Percentiles rank a stretch among this genome's conserved stretches.
These are phyloP conservation scores for Solanum paucissectum DNA, from an alignment of 257 asterid genomes.

Conservation along the genomic window DNA sequence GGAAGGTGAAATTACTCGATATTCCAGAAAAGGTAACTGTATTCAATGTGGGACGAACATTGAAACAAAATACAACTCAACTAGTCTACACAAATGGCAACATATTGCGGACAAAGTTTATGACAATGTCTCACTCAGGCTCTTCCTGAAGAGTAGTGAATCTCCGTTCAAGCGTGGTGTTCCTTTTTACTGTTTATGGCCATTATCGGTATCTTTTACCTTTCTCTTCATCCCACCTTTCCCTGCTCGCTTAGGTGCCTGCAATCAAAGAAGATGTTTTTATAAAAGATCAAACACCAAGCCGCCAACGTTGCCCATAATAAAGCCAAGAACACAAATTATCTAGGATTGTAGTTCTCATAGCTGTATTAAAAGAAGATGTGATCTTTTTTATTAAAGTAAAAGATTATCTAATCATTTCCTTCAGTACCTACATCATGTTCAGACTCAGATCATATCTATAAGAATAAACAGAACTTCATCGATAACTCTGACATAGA, in stretches of 20 bases:
- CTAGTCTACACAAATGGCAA: background rate
- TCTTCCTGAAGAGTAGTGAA: background rate
- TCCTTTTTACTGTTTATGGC: conserved; percentile 19
- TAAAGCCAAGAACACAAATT: background rate
- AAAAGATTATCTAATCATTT: background rate
- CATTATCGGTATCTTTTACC: conserved; percentile 30
- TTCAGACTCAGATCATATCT: background rate
- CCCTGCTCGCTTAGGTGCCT: conserved; percentile 42
- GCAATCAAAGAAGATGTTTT: conserved; percentile 8
- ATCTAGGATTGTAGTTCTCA: background rate
- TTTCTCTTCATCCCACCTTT: conserved; percentile 60
- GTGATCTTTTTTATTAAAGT: background rate
- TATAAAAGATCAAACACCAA: background rate
- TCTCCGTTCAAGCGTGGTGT: background rate
- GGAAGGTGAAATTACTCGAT: background rate
- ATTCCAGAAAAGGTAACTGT: background rate
- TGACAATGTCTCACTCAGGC: background rate
- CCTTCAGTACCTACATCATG: background rate
- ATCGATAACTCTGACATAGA: background rate
- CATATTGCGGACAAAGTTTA: background rate
- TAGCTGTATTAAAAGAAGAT: background rate
- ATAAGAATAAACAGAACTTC: background rate
- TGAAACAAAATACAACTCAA: background rate
- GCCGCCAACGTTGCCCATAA: background rate
- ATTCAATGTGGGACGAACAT: background rate